phyloP scores from a whole-genome alignment of 1,284 basidiomycete species.

The Hortiboletus rubellus region DNA sequence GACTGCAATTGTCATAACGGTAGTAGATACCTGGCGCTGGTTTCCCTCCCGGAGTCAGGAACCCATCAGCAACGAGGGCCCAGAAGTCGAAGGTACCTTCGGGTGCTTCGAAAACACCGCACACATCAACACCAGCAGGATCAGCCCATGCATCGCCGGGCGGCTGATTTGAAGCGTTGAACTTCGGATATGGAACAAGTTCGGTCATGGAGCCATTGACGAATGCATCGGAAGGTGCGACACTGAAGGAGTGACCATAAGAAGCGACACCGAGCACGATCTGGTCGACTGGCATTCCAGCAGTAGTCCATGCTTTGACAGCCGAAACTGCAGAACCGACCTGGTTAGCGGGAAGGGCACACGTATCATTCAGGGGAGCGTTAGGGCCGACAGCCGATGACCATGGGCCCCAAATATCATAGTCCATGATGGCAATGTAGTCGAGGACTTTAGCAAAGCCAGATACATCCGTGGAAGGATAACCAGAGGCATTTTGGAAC shows the following conservation, averaged over 20 bases:
- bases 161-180: slow-evolving; percentile 39
- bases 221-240: slow-evolving; percentile 36
- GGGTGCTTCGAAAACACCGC: slow-evolving; percentile 37
- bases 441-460: slow-evolving; percentile 46
- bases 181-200: slow-evolving; percentile 40
- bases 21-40: slow-evolving; percentile 42
- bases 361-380: slow-evolving; percentile 63
- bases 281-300: slow-evolving; percentile 62
- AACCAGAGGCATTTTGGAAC: slow-evolving; percentile 53
- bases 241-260: slow-evolving; percentile 51
- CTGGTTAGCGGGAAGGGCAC: slow-evolving; percentile 52
- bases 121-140: slow-evolving; percentile 36
- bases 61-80: slow-evolving; percentile 42
- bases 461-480: slow-evolving; percentile 55
- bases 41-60: slow-evolving; percentile 40
- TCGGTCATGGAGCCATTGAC: slow-evolving; percentile 16
- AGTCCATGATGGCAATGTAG: slow-evolving; percentile 74
- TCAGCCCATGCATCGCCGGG: slow-evolving; percentile 46
- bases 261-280: slow-evolving; percentile 66
- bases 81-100: slow-evolving; percentile 45
- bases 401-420: slow-evolving; percentile 67
- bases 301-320: slow-evolving; percentile 59
- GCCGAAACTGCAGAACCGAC: slow-evolving; percentile 63
- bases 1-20: slow-evolving; percentile 47
- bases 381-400: slow-evolving; percentile 58